Evolutionary conservation across 2,329 filamentous ascomycete species (phyloP).

Genomic region (Colletotrichum tanaceti): DNA sequence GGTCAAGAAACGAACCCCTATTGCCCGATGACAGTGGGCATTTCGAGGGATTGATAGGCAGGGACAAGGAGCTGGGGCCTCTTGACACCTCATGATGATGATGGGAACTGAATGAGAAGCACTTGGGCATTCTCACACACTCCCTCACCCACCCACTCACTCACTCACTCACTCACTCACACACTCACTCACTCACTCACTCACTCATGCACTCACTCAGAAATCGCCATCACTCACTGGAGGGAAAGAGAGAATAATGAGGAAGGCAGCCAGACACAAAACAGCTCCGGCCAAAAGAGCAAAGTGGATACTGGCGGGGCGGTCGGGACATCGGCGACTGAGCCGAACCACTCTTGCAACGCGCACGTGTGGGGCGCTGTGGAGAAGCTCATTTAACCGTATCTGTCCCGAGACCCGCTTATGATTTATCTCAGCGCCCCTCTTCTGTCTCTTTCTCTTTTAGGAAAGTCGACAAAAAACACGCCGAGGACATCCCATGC

Average conservation of each 20-base stretch:
- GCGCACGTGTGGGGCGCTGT: slow-evolving; percentile 20
- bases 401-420: slow-evolving; percentile 23
- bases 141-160: too few species aligned
- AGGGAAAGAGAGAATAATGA: not conserved
- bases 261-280: not conserved
- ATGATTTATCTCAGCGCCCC: not conserved
- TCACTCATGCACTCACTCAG: not conserved
- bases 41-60: not conserved
- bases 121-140: too few species aligned
- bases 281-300: not conserved
- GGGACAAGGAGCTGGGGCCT: not conserved
- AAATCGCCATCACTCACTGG: too few species aligned
- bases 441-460: slow-evolving; percentile 10
- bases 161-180: too few species aligned
- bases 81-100: not conserved
- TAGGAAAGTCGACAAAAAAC: slow-evolving; percentile 12
- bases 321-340: slow-evolving; percentile 28
- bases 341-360: slow-evolving; percentile 25
- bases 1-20: slow-evolving; percentile 1
- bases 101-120: not conserved
- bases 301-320: not conserved
- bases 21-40: slow-evolving; percentile 7
- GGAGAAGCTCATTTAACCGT: slow-evolving; percentile 39
- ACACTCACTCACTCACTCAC: too few species aligned
- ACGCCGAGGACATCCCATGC: not conserved